Evolutionary conservation across 352 stramenopile genomes (phyloP).

Genomic region (Globisporangium polare): DNA sequence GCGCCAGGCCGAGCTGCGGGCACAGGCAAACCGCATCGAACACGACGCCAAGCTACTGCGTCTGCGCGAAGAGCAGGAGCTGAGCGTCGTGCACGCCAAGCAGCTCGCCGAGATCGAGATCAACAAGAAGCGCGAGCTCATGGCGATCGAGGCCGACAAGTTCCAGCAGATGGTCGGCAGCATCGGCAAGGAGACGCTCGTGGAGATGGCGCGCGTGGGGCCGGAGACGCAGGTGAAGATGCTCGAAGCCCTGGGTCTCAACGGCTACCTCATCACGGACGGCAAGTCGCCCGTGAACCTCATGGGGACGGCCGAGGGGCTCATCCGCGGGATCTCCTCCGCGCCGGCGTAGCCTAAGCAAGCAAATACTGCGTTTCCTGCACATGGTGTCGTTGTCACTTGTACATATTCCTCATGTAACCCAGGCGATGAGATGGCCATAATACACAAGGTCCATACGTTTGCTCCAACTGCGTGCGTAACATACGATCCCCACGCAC

Average conservation of each 20-base stretch:
- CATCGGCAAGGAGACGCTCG: conserved; percentile 71
- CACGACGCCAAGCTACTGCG: conserved; percentile 55
- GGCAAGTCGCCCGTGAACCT: conserved; percentile 80
- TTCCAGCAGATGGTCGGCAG: conserved; percentile 81
- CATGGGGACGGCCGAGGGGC: conserved; percentile 62
- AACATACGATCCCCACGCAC: too few relatives aligned
- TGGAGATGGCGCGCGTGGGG: conserved; percentile 63
- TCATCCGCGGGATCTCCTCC: conserved; percentile 70
- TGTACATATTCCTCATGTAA: too few relatives aligned
- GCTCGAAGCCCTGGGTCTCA: conserved; percentile 67
- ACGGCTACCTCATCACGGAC: conserved; percentile 82
- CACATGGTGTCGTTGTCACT: not conserved
- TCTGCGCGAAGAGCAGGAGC: conserved; percentile 57
- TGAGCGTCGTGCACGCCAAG: conserved; percentile 51
- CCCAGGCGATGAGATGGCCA: too few relatives aligned
- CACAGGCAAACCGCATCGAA: conserved; percentile 63
- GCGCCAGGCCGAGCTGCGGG: conserved; percentile 59
- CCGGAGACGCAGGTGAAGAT: conserved; percentile 79
- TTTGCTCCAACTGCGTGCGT: too few relatives aligned
- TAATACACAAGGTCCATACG: too few relatives aligned
- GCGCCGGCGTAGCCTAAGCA: conserved; percentile 15
- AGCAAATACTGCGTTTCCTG: too few relatives aligned
- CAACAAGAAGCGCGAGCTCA: conserved; percentile 74
- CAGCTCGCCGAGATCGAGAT: conserved; percentile 66
- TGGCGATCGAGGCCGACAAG: conserved; percentile 73